A percentile compares a stretch with the other conserved stretches of the same genome.
Evolutionary conservation across 2,329 filamentous ascomycete species (phyloP).

Genomic region (Nigrograna mackinnonii): DNA sequence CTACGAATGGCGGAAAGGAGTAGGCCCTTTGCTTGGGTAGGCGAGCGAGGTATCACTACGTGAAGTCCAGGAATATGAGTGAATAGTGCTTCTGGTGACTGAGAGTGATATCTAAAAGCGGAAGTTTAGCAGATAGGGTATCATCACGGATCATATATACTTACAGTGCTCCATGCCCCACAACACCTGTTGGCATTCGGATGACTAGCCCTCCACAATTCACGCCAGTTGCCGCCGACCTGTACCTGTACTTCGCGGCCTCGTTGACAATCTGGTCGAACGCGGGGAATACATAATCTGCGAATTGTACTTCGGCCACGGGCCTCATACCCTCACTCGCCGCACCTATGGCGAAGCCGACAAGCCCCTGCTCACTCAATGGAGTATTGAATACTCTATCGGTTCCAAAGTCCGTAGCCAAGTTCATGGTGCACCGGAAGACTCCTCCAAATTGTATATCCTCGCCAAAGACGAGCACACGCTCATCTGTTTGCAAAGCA

Average conservation of each 20-base stretch:
- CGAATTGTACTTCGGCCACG: slow-evolving; percentile 93
- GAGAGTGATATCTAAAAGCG: slow-evolving; percentile 71
- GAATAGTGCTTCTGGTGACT: slow-evolving; percentile 87
- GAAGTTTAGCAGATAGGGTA: not conserved
- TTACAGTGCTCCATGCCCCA: slow-evolving; percentile 82
- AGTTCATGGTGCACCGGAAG: slow-evolving; percentile 90
- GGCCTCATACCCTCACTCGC: slow-evolving; percentile 92
- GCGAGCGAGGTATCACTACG: slow-evolving; percentile 84
- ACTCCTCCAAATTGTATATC: slow-evolving; percentile 97
- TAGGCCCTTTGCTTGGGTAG: slow-evolving; percentile 85
- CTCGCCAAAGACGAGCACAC: slow-evolving; percentile 90
- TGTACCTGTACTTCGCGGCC: slow-evolving; percentile 83
- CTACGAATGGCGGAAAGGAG: slow-evolving; percentile 74
- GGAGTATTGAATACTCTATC: slow-evolving; percentile 97
- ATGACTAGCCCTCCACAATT: slow-evolving; percentile 78
- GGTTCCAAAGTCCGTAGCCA: slow-evolving; percentile 83
- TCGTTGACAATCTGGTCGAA: slow-evolving; percentile 96
- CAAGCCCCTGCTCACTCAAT: slow-evolving; percentile 88
- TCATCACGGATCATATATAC: slow-evolving; percentile 14
- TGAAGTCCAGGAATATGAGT: slow-evolving; percentile 84
- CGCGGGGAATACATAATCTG: slow-evolving; percentile 90
- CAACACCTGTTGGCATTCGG: slow-evolving; percentile 86
- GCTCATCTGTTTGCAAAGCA: slow-evolving; percentile 80
- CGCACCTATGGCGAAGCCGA: slow-evolving; percentile 89
- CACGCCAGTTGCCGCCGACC: slow-evolving; percentile 60